Conservation (phyloP, 257 asterid genomes). For the Petunia secreta region DNA sequence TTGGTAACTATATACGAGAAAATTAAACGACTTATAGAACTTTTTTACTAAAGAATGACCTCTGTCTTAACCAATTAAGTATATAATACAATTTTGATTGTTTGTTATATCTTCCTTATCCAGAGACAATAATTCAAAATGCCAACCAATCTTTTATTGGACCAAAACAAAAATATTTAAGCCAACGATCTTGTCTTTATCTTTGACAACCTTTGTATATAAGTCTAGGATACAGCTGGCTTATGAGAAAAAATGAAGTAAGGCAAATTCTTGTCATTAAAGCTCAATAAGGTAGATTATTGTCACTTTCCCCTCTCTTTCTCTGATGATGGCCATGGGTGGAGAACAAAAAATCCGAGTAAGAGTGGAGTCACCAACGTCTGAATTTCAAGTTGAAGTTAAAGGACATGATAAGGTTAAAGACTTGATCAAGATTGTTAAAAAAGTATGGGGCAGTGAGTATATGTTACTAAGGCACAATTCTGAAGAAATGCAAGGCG, state of each 20-base stretch:
- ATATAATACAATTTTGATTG: neutral
- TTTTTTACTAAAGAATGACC: no score
- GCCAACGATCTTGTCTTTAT: constrained; percentile 20
- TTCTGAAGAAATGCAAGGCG: constrained; percentile 27
- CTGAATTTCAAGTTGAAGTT: constrained; percentile 35
- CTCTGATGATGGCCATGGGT: neutral
- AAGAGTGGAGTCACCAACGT: constrained; percentile 40
- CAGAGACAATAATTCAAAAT: neutral
- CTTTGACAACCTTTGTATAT: neutral
- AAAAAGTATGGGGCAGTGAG: constrained; percentile 42
- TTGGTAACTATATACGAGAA: no score
- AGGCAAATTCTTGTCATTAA: neutral
- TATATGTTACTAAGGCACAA: constrained; percentile 33
- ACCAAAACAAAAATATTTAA: constrained; percentile 11
- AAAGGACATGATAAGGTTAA: constrained; percentile 35
- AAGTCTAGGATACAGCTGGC: constrained; percentile 24
- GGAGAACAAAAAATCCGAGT: constrained; percentile 29
- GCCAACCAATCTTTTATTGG: neutral
- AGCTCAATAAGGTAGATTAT: neutral
- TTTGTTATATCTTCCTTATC: neutral
- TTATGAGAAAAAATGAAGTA: neutral
- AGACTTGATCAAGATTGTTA: constrained; percentile 31
- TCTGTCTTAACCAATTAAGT: no score
- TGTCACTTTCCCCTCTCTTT: neutral
- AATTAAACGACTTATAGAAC: no score